These are phyloP conservation scores for Coemansia sp. DNA, from an alignment of 192 early-diverging fungal species.

Conservation along the genomic window DNA sequence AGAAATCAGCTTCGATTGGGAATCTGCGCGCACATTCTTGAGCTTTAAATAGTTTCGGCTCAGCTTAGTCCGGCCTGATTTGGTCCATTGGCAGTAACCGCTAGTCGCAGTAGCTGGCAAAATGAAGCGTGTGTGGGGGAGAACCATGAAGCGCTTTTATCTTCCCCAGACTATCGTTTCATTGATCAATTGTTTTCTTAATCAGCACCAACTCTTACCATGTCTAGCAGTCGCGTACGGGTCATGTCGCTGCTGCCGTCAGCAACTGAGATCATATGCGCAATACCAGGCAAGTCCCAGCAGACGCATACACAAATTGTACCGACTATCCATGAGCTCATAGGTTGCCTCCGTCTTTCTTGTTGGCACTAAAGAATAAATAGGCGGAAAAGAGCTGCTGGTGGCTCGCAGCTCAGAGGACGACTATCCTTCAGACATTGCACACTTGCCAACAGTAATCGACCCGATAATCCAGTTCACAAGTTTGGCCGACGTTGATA, in stretches of 20 bases:
- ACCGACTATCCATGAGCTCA: neutral
- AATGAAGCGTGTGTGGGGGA: neutral
- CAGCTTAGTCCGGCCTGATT: neutral
- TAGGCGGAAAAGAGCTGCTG: constrained; percentile 19
- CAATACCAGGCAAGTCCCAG: constrained; percentile 14
- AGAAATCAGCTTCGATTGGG: neutral
- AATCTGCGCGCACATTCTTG: neutral
- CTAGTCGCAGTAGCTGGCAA: neutral
- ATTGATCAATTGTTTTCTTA: neutral
- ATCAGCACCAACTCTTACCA: neutral
- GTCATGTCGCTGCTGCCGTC: constrained; percentile 27
- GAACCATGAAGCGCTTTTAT: neutral
- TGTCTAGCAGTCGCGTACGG: neutral
- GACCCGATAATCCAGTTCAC: constrained; percentile 21
- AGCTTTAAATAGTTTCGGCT: neutral
- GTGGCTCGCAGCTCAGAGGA: constrained; percentile 27
- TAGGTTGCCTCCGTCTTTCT: neutral
- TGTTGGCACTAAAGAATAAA: neutral
- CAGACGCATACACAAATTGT: neutral
- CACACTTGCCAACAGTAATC: constrained; percentile 15
- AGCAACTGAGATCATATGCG: constrained; percentile 24
- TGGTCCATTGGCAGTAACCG: neutral
- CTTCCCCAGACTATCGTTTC: neutral
- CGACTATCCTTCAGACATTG: constrained; percentile 16
- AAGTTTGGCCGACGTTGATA: constrained; percentile 43